Evolutionary conservation across 2,329 filamentous ascomycete species (phyloP).

Genomic region (Pyricularia sp.): DNA sequence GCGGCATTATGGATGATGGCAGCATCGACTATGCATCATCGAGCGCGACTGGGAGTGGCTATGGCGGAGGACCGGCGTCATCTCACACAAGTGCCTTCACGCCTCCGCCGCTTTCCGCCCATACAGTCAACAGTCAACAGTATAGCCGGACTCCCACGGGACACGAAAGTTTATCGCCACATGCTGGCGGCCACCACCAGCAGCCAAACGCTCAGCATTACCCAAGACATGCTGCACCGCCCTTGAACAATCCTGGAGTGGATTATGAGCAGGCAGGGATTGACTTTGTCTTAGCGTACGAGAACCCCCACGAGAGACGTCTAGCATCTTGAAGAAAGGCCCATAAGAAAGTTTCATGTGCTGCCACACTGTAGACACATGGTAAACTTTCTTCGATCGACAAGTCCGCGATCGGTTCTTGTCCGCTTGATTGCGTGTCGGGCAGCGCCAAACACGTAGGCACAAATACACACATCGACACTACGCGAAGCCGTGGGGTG

Average conservation of each 20-base stretch:
- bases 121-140: conserved; percentile 9
- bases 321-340: conserved; percentile 45
- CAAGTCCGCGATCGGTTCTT: neutral
- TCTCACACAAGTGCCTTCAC: conserved; percentile 33
- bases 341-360: neutral
- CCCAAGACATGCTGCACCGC: conserved; percentile 5
- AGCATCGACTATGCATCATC: conserved; percentile 39
- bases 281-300: conserved; percentile 88
- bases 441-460: neutral
- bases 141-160: conserved; percentile 6
- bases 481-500: neutral
- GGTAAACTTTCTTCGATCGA: neutral
- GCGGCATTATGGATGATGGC: conserved; percentile 27
- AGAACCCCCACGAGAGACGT: conserved; percentile 52
- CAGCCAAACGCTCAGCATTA: conserved; percentile 9
- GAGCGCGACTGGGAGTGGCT: conserved; percentile 46
- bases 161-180: conserved; percentile 13
- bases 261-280: conserved; percentile 79
- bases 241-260: conserved; percentile 30
- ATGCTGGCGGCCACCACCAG: conserved; percentile 15
- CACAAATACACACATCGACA: conserved; percentile 3
- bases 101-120: conserved; percentile 26
- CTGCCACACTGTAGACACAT: neutral
- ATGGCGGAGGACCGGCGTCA: conserved; percentile 42
- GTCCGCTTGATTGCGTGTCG: neutral